Base-by-base conservation (phyloP, 2,329 filamentous ascomycete genomes). In the Xylariaceae sp. region DNA sequence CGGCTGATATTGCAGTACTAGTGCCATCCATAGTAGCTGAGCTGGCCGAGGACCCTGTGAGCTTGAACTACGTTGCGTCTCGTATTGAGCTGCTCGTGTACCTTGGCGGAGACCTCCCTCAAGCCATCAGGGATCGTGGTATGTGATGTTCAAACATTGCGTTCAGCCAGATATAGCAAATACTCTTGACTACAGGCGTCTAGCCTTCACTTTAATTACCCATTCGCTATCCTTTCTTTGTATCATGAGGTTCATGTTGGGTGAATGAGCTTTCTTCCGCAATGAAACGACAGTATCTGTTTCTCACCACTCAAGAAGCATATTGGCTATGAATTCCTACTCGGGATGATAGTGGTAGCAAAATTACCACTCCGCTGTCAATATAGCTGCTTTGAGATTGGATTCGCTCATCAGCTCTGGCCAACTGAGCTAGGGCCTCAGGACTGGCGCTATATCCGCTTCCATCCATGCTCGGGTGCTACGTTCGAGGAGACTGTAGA, bases 21-120 rank as follows among this genome's bases (percentile, higher is more conserved):
- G 64, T 69, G 10, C 69, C 68, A 0, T 71, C 66, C 4, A 60
- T 73, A 2, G 62, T 73, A 1, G 62, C 61, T 3, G 70, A 73
- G 48, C 47, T 73, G 40, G 62, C 60, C 9, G 57, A 65, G 54
- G 46, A 61, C 54, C 51, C 65, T 39, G 59, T 62, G 6, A 46
- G 65, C 28, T 48, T 68, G 1, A 63, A 66, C 11, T 66, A 65
- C 45, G 65, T 62, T 47, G 60, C 66, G 1, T 38, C 54, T 7
- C 53, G 69, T 36, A 47, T 73, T 7, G 55, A 69, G 22, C 31
- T 61, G 12, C 60, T 73, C 5, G 11, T 69, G 1, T 73, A 71
- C 51, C 65, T 66, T 17, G 71, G 72, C 6, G 72, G 70, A 0
- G 66, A 71, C 45, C 55, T 72, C 9, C 67, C 72, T 0, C 62